These are phyloP conservation scores for Lactarius vividus DNA, from an alignment of 768 basidiomycete species.

Conservation along the genomic window DNA sequence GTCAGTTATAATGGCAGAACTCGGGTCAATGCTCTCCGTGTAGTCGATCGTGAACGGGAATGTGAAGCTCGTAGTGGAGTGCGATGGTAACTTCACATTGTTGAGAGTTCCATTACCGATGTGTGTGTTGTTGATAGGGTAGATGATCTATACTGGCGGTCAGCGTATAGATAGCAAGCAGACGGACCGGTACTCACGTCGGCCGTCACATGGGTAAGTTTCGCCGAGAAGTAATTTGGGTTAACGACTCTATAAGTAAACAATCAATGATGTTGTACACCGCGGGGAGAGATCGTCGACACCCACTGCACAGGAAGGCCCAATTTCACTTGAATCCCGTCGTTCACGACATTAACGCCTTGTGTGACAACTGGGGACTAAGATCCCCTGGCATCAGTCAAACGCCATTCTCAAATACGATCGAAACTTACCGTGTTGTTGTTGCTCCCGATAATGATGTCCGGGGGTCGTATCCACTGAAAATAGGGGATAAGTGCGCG, in stretches of 20 bases:
- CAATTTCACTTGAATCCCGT: conserved; percentile 26
- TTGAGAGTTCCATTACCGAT: conserved; percentile 60
- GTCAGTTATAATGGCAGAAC: conserved; percentile 53
- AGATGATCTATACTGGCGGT: conserved; percentile 50
- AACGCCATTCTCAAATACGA: conserved; percentile 35
- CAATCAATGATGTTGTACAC: conserved; percentile 5
- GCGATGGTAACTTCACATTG: conserved; percentile 44
- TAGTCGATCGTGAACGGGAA: conserved; percentile 76
- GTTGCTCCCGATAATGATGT: conserved; percentile 55
- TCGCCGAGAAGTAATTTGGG: conserved; percentile 76
- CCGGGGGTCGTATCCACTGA: conserved; percentile 78
- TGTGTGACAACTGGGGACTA: background rate
- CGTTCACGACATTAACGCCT: conserved; percentile 7
- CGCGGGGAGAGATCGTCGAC: conserved; percentile 20
- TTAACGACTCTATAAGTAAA: conserved; percentile 60
- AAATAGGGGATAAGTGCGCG: conserved; percentile 7
- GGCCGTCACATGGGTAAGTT: conserved; percentile 61
- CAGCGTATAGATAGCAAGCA: conserved; percentile 7
- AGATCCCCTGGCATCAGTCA: background rate
- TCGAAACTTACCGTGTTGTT: conserved; percentile 37
- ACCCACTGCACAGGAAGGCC: conserved; percentile 23
- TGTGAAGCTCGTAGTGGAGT: conserved; percentile 60
- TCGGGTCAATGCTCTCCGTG: conserved; percentile 51
- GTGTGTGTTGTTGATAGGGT: conserved; percentile 69
- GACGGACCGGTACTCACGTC: conserved; percentile 40